phyloP scores from a whole-genome alignment of 768 basidiomycete genomes.

The Leccinellum albellum region DNA sequence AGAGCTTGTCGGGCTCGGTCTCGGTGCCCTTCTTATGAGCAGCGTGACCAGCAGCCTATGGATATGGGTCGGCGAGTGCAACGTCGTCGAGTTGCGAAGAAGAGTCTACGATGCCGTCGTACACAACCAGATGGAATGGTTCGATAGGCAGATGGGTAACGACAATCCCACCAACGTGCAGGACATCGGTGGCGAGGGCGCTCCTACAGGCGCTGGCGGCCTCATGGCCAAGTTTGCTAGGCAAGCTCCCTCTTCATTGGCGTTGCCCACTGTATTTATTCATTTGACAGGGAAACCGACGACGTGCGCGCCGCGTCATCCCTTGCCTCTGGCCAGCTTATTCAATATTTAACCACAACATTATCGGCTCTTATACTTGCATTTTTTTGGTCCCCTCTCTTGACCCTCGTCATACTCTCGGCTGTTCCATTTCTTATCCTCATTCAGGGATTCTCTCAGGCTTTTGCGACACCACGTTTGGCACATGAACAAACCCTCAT shows the following conservation, averaged over 20 bases:
- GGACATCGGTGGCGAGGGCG: conserved; percentile 36
- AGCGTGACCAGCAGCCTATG: conserved; percentile 76
- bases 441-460: conserved; percentile 73
- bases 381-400: conserved; percentile 71
- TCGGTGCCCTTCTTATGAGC: conserved; percentile 65
- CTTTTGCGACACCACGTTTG: conserved; percentile 63
- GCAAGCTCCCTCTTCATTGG: conserved; percentile 34
- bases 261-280: conserved; percentile 1
- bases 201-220: conserved; percentile 76
- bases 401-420: conserved; percentile 90
- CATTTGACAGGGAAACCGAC: conserved; percentile 76
- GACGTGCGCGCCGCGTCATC: conserved; percentile 86
- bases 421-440: conserved; percentile 79
- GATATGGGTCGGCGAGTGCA: conserved; percentile 85
- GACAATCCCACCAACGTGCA: conserved; percentile 42
- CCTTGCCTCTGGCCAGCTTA: conserved; percentile 67
- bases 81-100: conserved; percentile 62
- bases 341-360: conserved; percentile 81
- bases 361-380: conserved; percentile 79
- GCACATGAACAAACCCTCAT: conserved; percentile 61
- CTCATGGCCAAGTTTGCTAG: conserved; percentile 91
- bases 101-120: conserved; percentile 67
- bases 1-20: conserved; percentile 61
- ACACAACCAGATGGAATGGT: conserved; percentile 82
- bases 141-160: conserved; percentile 71